Percentiles rank a stretch among this genome's conserved stretches.
Conservation (phyloP, 129 eudicot species). For the Flaveria trinervia region DNA sequence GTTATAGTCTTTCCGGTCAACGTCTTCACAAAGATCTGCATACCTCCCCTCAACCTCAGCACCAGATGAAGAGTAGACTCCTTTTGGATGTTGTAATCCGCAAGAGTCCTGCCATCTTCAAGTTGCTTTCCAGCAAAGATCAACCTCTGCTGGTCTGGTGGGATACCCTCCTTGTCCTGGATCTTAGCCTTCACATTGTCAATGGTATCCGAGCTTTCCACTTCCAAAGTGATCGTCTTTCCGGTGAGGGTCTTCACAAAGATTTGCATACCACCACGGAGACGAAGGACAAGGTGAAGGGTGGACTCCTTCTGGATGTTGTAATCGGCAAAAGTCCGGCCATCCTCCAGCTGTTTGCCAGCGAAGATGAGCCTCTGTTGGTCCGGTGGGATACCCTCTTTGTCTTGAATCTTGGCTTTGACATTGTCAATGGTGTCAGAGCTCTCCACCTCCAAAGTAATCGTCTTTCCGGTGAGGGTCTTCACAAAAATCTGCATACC, state of each 20-base stretch:
- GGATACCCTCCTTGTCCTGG: conserved; percentile 9
- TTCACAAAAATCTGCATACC: conserved; percentile 18
- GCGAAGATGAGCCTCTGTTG: conserved; percentile 8
- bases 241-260: conserved; percentile 13
- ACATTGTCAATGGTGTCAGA: neutral
- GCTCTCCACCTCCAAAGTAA: neutral
- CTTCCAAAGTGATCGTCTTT: conserved; percentile 12
- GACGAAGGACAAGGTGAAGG: neutral
- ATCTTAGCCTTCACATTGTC: conserved; percentile 3
- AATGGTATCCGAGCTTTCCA: neutral
- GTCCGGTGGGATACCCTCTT: conserved; percentile 16
- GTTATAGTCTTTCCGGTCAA: neutral
- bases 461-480: neutral
- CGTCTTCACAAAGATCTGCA: conserved; percentile 1
- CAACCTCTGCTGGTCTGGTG: conserved; percentile 8
- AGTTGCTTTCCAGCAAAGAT: neutral
- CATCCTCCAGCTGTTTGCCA: neutral
- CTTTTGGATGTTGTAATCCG: conserved; percentile 18
- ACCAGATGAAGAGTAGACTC: conserved; percentile 8
- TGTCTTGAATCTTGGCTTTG: conserved; percentile 2
- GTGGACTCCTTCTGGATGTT: conserved; percentile 12
- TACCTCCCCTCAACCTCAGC: neutral
- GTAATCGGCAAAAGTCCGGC: neutral
- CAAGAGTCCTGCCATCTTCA: conserved; percentile 12
- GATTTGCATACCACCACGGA: neutral